Conservation (phyloP, 768 basidiomycete species). For the Agrocybe praecox region DNA sequence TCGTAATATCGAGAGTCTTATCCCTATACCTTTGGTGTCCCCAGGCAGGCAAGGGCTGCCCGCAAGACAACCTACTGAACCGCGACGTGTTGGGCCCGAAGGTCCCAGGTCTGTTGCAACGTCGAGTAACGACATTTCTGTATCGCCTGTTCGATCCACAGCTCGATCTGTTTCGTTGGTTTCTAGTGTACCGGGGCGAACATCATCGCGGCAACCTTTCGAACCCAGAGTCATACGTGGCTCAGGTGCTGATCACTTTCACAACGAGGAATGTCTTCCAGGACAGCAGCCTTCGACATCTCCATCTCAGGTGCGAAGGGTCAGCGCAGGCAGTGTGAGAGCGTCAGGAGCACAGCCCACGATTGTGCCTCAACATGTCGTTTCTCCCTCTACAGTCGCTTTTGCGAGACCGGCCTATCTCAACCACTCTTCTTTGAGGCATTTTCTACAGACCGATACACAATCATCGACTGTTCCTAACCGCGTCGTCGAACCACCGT, state of each 20-base stretch:
- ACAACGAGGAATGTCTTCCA: constrained; percentile 48
- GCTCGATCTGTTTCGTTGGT: constrained; percentile 31
- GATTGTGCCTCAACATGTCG: constrained; percentile 28
- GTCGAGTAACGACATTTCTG: constrained; percentile 31
- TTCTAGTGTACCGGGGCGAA: constrained; percentile 30
- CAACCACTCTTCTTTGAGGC: constrained; percentile 72
- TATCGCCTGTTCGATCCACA: constrained; percentile 48
- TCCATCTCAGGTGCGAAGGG: constrained; percentile 24
- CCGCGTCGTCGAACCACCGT: constrained; percentile 36
- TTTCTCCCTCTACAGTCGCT: constrained; percentile 33
- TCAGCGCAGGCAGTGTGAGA: constrained; percentile 22
- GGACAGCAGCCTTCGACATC: constrained; percentile 30
- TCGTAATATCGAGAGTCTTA: constrained; percentile 65
- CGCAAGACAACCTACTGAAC: constrained; percentile 30
- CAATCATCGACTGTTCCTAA: constrained; percentile 36
- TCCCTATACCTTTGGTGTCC: constrained; percentile 59
- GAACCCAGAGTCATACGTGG: constrained; percentile 76
- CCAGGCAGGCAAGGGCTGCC: constrained; percentile 36
- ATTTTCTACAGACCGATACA: constrained; percentile 62
- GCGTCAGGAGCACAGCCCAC: constrained; percentile 27
- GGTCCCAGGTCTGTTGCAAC: constrained; percentile 19
- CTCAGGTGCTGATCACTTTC: constrained; percentile 6
- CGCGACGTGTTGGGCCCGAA: constrained; percentile 38
- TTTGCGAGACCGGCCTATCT: constrained; percentile 76
- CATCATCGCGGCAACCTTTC: constrained; percentile 34